Evolutionary conservation across 768 basidiomycete genomes (phyloP).

Genomic region (Hericium rajendrae): DNA sequence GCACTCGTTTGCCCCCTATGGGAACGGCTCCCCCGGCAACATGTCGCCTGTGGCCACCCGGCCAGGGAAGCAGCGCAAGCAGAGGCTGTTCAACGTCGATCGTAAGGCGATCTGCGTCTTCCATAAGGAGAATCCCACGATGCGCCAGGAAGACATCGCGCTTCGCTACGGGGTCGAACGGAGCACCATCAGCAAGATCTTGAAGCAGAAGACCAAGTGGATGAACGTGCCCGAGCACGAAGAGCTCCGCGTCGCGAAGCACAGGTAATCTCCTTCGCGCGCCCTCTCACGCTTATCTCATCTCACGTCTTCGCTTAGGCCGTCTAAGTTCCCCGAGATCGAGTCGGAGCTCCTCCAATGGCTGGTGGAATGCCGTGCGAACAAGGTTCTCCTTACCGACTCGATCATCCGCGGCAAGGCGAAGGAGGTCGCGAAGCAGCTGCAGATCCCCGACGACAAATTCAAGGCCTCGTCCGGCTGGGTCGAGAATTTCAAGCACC

Average conservation of each 20-base stretch:
- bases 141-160: constrained; percentile 81
- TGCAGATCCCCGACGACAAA: constrained; percentile 52
- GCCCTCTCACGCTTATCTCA: constrained; percentile 1
- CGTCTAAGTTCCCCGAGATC: constrained; percentile 73
- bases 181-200: constrained; percentile 89
- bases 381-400: constrained; percentile 50
- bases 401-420: constrained; percentile 56
- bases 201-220: constrained; percentile 81
- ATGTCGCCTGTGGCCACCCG: not conserved
- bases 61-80: constrained; percentile 50
- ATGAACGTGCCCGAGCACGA: constrained; percentile 55
- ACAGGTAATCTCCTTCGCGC: constrained; percentile 37
- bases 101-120: constrained; percentile 68
- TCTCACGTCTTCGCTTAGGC: constrained; percentile 30
- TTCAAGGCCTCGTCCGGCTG: constrained; percentile 92
- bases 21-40: not conserved
- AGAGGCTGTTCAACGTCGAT: constrained; percentile 65
- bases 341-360: constrained; percentile 56
- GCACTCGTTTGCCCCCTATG: constrained; percentile 15
- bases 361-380: constrained; percentile 45
- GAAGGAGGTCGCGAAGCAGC: constrained; percentile 47
- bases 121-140: constrained; percentile 51
- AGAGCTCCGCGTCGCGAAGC: constrained; percentile 52
- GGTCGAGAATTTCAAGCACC: constrained; percentile 87
- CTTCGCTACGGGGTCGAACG: constrained; percentile 69